Percentiles rank a stretch among this genome's conserved stretches.
Conservation (phyloP, 345 rosid species). For the Euphorbia peplus region DNA sequence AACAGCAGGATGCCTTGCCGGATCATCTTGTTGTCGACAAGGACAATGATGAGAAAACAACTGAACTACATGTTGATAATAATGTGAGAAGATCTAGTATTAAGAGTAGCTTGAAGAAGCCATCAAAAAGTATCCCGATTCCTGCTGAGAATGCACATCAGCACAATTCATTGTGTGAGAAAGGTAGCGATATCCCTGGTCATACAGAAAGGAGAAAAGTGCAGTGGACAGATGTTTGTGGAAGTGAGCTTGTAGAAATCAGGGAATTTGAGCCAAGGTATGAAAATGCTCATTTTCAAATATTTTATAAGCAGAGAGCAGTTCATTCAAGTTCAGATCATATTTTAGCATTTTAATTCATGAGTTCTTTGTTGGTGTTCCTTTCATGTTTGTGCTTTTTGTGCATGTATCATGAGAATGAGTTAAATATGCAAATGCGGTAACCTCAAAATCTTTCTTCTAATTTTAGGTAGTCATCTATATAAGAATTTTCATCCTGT, state of each 20-base stretch:
- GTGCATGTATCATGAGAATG: constrained; percentile 9
- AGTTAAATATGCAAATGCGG: neutral
- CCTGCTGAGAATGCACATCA: constrained; percentile 45
- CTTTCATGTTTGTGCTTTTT: neutral
- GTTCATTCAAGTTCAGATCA: constrained; percentile 1
- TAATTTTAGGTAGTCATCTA: neutral
- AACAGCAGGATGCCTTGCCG: constrained; percentile 49
- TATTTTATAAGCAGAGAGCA: neutral
- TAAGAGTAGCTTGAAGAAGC: constrained; percentile 83
- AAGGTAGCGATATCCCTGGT: constrained; percentile 38
- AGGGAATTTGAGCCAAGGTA: constrained; percentile 98
- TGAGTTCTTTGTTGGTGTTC: neutral
- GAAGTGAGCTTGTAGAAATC: constrained; percentile 81
- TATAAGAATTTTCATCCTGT: constrained; percentile 8
- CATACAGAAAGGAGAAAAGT: constrained; percentile 67
- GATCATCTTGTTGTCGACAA: constrained; percentile 47
- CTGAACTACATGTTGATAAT: constrained; percentile 41
- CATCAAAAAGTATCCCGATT: constrained; percentile 30
- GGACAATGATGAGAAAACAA: constrained; percentile 30
- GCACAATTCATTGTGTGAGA: constrained; percentile 34
- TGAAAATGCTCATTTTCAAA: constrained; percentile 9
- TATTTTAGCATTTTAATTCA: neutral
- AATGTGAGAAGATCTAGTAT: constrained; percentile 44
- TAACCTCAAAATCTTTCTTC: neutral
- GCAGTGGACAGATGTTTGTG: constrained; percentile 94